These are phyloP conservation scores for Penicillium simplicissimum DNA, from an alignment of 495 filamentous ascomycete species.

Conservation along the genomic window DNA sequence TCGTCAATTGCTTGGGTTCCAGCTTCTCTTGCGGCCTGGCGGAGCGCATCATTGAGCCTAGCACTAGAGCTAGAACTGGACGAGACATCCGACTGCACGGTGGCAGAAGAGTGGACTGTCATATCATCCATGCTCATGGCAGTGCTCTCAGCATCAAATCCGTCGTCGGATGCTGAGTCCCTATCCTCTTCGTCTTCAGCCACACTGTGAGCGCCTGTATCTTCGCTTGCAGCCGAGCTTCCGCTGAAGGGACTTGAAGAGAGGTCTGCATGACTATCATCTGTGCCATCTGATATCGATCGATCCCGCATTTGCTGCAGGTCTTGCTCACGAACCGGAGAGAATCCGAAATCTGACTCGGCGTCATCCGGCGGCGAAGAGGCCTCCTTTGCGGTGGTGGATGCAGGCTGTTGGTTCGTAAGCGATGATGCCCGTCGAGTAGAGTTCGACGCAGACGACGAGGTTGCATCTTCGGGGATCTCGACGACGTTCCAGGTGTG, in stretches of 20 bases:
- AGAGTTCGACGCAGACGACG: conserved; percentile 73
- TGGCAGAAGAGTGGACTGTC: conserved; percentile 63
- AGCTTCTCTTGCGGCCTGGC: conserved; percentile 71
- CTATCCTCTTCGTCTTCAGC: conserved; percentile 56
- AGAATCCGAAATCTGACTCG: conserved; percentile 58
- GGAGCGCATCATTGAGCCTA: conserved; percentile 73
- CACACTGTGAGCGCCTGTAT: conserved; percentile 45
- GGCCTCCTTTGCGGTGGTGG: conserved; percentile 56
- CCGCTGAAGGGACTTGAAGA: conserved; percentile 81
- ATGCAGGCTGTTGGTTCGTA: conserved; percentile 40
- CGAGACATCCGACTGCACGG: conserved; percentile 55
- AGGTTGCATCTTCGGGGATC: conserved; percentile 81
- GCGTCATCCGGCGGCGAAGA: conserved; percentile 66
- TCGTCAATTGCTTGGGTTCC: conserved; percentile 64
- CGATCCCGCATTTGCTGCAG: conserved; percentile 53
- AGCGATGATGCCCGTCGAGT: conserved; percentile 69
- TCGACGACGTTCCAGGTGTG: conserved; percentile 98
- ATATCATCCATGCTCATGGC: conserved; percentile 74
- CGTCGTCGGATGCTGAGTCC: conserved; percentile 48
- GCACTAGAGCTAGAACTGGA: conserved; percentile 63
- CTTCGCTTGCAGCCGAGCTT: conserved; percentile 63
- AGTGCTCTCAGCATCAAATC: conserved; percentile 70
- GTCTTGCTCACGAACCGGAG: conserved; percentile 69
- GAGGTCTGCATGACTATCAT: conserved; percentile 49
- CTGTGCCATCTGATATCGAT: conserved; percentile 20